Conservation (phyloP, 257 asterid species). For the Solanum rostratum region DNA sequence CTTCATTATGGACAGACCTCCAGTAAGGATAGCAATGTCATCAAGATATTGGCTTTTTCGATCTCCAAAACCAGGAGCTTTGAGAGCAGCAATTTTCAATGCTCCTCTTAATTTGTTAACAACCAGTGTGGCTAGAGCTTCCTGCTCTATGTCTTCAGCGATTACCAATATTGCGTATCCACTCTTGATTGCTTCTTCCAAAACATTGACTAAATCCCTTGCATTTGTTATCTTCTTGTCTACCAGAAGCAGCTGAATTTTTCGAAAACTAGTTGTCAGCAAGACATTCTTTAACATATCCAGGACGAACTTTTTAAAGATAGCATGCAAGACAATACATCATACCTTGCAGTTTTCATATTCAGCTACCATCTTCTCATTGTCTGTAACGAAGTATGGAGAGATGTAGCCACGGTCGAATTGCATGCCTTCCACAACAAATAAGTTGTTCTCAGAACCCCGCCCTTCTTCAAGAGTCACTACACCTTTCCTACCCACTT, state of each 20-base stretch:
- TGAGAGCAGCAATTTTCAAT: constrained; percentile 85
- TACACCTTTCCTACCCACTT: constrained; percentile 96
- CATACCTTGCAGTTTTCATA: constrained; percentile 95
- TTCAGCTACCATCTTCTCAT: constrained; percentile 90
- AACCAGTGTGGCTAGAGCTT: constrained; percentile 92
- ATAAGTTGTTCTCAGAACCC: constrained; percentile 75
- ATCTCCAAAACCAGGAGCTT: constrained; percentile 99
- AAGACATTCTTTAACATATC: neutral
- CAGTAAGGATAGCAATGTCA: constrained; percentile 84
- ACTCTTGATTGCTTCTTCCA: constrained; percentile 92
- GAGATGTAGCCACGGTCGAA: constrained; percentile 94
- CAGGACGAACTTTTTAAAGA: neutral
- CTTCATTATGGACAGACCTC: constrained; percentile 39
- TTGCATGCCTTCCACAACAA: constrained; percentile 98
- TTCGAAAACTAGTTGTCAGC: neutral
- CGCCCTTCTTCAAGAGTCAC: constrained; percentile 97
- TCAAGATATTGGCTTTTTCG: constrained; percentile 95
- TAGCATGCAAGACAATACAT: neutral
- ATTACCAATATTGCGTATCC: constrained; percentile 66
- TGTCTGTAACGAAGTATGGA: constrained; percentile 88
- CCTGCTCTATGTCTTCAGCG: constrained; percentile 98
- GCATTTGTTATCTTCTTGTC: constrained; percentile 96
- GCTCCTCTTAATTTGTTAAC: constrained; percentile 94
- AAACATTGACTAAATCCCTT: constrained; percentile 61
- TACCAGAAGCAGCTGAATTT: constrained; percentile 58